Percentiles rank a stretch among this genome's conserved stretches.
Evolutionary conservation across 2,329 filamentous ascomycete species (phyloP).

Genomic region (Curvularia eragrostidis): DNA sequence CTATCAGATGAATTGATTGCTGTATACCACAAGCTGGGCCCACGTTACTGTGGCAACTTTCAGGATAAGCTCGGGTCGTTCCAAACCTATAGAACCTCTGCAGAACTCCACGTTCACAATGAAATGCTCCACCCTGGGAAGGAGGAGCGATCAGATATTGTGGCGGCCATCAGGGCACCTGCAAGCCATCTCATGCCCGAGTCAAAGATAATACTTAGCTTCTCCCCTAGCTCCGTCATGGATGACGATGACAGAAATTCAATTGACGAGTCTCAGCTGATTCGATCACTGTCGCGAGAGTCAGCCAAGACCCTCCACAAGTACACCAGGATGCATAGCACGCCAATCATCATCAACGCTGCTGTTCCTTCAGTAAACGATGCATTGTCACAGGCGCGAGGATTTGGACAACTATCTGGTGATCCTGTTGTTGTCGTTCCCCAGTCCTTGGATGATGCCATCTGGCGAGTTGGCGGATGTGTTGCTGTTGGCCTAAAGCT

Average conservation of each 20-base stretch:
- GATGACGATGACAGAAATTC: conserved; percentile 78
- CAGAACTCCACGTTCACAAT: conserved; percentile 86
- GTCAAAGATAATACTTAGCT: conserved; percentile 79
- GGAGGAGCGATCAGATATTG: conserved; percentile 89
- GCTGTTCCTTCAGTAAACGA: conserved; percentile 88
- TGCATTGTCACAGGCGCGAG: conserved; percentile 80
- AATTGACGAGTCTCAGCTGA: conserved; percentile 73
- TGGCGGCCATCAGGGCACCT: conserved; percentile 84
- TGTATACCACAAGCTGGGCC: conserved; percentile 87
- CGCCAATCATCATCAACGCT: conserved; percentile 84
- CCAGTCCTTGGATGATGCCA: conserved; percentile 85
- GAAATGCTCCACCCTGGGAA: conserved; percentile 89
- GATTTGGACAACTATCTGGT: conserved; percentile 81
- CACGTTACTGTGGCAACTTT: conserved; percentile 92
- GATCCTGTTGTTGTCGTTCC: conserved; percentile 82
- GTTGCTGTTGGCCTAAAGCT: conserved; percentile 84
- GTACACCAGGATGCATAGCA: conserved; percentile 74
- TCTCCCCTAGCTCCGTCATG: conserved; percentile 80
- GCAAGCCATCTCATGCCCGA: conserved; percentile 84
- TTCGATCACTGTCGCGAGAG: conserved; percentile 76
- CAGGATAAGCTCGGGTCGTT: conserved; percentile 96
- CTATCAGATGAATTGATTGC: conserved; percentile 91
- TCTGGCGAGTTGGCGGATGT: conserved; percentile 93
- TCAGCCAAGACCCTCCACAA: conserved; percentile 72
- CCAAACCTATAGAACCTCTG: conserved; percentile 94